Evolutionary conservation across 129 eudicot genomes (phyloP).

Genomic region (Chrysanthemum seticuspe): DNA sequence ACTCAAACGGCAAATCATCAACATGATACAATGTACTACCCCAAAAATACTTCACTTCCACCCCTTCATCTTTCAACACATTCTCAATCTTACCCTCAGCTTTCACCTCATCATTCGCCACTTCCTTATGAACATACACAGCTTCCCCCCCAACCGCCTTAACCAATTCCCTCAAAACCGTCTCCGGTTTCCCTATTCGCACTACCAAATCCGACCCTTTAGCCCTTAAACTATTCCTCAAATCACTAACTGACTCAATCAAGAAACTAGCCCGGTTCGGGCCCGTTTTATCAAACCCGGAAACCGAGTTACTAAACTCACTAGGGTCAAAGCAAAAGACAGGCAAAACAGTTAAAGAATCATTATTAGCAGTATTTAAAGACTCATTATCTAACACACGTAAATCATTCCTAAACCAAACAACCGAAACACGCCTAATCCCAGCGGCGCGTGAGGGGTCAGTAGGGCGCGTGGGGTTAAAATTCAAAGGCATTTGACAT

Average conservation of each 20-base stretch:
- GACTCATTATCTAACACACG: constrained; percentile 82
- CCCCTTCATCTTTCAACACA: constrained; percentile 81
- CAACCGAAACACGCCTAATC: constrained; percentile 66
- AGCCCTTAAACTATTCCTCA: constrained; percentile 61
- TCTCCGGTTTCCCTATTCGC: constrained; percentile 77
- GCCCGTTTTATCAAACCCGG: constrained; percentile 89
- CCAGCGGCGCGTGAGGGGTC: constrained; percentile 77
- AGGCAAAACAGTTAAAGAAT: constrained; percentile 69
- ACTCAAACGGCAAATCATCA: constrained; percentile 81
- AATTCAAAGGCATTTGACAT: constrained; percentile 50
- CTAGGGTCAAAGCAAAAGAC: constrained; percentile 85
- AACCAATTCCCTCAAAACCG: constrained; percentile 69
- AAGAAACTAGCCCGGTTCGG: constrained; percentile 75
- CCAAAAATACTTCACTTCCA: constrained; percentile 94
- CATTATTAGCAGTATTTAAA: constrained; percentile 70
- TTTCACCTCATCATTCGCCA: constrained; percentile 79
- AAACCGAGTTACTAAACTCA: constrained; percentile 73
- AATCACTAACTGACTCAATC: constrained; percentile 71
- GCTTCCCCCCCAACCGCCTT: constrained; percentile 80
- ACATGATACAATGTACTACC: constrained; percentile 98
- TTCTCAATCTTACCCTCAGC: constrained; percentile 76
- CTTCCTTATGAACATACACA: constrained; percentile 75
- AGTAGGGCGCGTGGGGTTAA: constrained; percentile 68
- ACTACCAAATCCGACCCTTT: constrained; percentile 87
- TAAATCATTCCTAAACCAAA: constrained; percentile 91